These are phyloP conservation scores for Pseudocercospora macadamiae DNA, from an alignment of 2,329 filamentous ascomycete species.

Conservation along the genomic window DNA sequence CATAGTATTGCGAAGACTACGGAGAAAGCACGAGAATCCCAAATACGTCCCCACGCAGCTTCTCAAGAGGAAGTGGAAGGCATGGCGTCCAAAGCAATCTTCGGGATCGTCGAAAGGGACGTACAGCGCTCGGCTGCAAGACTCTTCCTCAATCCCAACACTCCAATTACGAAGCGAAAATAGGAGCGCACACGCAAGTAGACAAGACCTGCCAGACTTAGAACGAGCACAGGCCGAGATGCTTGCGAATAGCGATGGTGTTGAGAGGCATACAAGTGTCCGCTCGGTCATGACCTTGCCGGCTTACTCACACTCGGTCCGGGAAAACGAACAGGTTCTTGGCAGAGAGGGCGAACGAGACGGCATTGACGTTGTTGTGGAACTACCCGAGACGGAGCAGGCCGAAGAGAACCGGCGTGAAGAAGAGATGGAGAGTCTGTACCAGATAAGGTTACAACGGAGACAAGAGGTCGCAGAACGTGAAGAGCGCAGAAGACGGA, in stretches of 20 bases:
- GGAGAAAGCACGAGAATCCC: slow-evolving; percentile 31
- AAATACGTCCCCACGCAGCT: slow-evolving; percentile 37
- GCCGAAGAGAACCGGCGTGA: slow-evolving; percentile 79
- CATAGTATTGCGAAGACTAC: slow-evolving; percentile 20
- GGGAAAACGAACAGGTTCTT: slow-evolving; percentile 78
- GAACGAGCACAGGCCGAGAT: slow-evolving; percentile 29
- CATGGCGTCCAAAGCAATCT: slow-evolving; percentile 34
- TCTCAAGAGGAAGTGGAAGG: slow-evolving; percentile 39
- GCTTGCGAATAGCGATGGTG: slow-evolving; percentile 41
- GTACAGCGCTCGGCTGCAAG: slow-evolving; percentile 38
- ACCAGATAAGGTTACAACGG: slow-evolving; percentile 81
- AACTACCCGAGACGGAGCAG: slow-evolving; percentile 78
- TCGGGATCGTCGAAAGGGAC: slow-evolving; percentile 28
- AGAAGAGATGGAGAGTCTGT: slow-evolving; percentile 88
- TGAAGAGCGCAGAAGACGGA: slow-evolving; percentile 70
- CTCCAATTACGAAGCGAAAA: slow-evolving; percentile 31
- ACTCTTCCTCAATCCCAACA: slow-evolving; percentile 29
- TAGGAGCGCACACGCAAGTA: slow-evolving; percentile 28
- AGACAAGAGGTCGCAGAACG: slow-evolving; percentile 75
- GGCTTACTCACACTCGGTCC: slow-evolving; percentile 73
- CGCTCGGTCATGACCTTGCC: slow-evolving; percentile 95
- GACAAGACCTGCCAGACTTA: slow-evolving; percentile 29
- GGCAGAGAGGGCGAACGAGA: slow-evolving; percentile 88
- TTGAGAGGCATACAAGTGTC: slow-evolving; percentile 83
- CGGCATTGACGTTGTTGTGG: slow-evolving; percentile 87